A percentile compares a stretch with the other conserved stretches of the same genome.
Conservation (phyloP, 2,329 filamentous ascomycete species). For the Pseudogymnoascus sp. region DNA sequence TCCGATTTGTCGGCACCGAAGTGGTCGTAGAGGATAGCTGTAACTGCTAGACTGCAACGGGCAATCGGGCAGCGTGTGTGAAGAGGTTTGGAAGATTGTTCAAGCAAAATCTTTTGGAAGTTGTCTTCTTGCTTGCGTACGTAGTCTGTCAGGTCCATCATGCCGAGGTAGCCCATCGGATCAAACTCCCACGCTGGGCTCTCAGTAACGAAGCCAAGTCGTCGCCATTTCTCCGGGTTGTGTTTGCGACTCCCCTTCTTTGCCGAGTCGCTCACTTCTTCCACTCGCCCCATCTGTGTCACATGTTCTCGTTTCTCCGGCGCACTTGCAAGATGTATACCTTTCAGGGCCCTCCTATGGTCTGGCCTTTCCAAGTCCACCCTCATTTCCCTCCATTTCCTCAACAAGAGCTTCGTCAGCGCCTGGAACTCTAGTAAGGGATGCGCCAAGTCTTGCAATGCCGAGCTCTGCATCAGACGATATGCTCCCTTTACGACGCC, state of each 20-base stretch:
- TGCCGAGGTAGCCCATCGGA: constrained; percentile 76
- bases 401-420: constrained; percentile 77
- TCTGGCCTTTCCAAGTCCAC: constrained; percentile 84
- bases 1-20: constrained; percentile 88
- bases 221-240: constrained; percentile 85
- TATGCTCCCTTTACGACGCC: constrained; percentile 90
- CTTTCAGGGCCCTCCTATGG: constrained; percentile 70
- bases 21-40: constrained; percentile 84
- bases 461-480: constrained; percentile 86
- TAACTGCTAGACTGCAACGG: constrained; percentile 77
- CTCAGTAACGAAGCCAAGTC: constrained; percentile 86
- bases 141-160: constrained; percentile 96
- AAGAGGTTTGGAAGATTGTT: constrained; percentile 69
- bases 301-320: constrained; percentile 45
- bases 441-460: constrained; percentile 81
- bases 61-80: constrained; percentile 79
- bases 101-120: constrained; percentile 84
- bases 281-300: constrained; percentile 23
- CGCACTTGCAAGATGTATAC: constrained; percentile 74
- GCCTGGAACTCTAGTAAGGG: constrained; percentile 89
- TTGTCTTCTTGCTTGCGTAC: constrained; percentile 85
- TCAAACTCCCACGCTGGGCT: constrained; percentile 82
- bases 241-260: constrained; percentile 63
- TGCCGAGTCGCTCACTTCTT: constrained; percentile 33
- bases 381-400: constrained; percentile 78